A percentile compares a stretch with the other conserved stretches of the same genome.
phyloP scores from a whole-genome alignment of 2,329 filamentous ascomycete species.

The Iodosphaeria phyllophila region DNA sequence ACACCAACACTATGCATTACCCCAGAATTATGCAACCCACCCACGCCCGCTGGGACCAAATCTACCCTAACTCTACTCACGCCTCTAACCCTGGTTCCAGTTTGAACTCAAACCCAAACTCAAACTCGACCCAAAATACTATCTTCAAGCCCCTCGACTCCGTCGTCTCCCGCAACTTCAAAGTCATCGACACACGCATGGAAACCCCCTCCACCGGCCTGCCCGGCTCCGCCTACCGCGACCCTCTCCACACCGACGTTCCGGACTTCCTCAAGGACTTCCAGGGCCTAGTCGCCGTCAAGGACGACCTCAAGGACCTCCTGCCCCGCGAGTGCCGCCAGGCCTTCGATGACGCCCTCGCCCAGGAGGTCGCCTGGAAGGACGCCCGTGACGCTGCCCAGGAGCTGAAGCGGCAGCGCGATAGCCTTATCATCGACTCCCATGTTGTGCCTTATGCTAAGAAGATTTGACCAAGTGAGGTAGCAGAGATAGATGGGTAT shows the following conservation, averaged over 20 bases:
- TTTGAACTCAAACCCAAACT: no score
- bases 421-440: constrained; percentile 40
- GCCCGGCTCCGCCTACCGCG: constrained; percentile 23
- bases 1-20: constrained; percentile 84
- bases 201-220: constrained; percentile 30
- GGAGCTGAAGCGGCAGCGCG: no score
- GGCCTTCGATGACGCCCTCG: constrained; percentile 51
- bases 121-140: constrained; percentile 10
- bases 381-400: no score
- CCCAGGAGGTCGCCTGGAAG: constrained; percentile 54
- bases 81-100: no score
- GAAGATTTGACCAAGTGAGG: constrained; percentile 9
- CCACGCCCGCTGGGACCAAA: constrained; percentile 62
- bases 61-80: no score
- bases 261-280: constrained; percentile 31
- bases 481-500: no score
- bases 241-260: constrained; percentile 20
- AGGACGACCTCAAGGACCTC: constrained; percentile 45
- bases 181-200: constrained; percentile 33
- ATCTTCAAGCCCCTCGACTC: constrained; percentile 28
- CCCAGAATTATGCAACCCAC: constrained; percentile 81
- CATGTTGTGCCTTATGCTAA: constrained; percentile 40
- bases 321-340: constrained; percentile 51
- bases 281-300: constrained; percentile 42
- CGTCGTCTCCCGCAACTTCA: constrained; percentile 34